Evolutionary conservation across 2,329 filamentous ascomycete genomes (phyloP), one percentile per base, ranked within the genome.

Genomic region (Canariomyces notabilis): DNA sequence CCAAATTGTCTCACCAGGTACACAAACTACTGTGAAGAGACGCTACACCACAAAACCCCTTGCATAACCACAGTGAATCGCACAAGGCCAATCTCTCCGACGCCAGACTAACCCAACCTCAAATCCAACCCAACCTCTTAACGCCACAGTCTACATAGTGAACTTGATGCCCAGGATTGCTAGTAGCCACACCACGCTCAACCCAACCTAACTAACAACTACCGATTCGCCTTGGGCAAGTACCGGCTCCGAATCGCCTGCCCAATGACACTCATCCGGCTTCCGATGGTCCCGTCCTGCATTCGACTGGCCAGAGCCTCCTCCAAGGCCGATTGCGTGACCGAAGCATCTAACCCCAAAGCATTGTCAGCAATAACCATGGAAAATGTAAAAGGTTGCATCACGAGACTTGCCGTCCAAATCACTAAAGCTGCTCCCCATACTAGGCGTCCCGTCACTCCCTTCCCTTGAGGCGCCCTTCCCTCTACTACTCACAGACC

Each of bases 391-490:
- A 35, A 40, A 35, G 26, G 8, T 6, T n/a, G n/a, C n/a, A n/a
- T n/a, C n/a, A 42, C 9, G 48, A 19, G 7, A 56, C 63, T 49
- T 70, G 79, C 85, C 86, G 62, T 91, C 87, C 35, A 94, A 74
- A 67, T 93, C 88, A 65, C 86, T 91, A 59, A 89, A 93, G 57
- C 86, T 90, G 63, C 87, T 91, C 1, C 87, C 85, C 81, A 89
- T 89, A 57, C 85, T 89, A 1, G 83, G 85, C 12, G 82, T 84
- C 12, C 83, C 83, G 52, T 89, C 84, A 59, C 83, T 88, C 11
- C 79, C 79, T 51, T 85, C 81, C 11, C 74, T 72, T 1, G 76
- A 77, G 37, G 70, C 65, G 0, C 69, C 72, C 56, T 75, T 74
- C 21, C 67, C 70, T 49, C 74, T 75, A 7, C 66, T 67, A 7